Evolutionary conservation across 495 filamentous ascomycete species (phyloP).

Genomic region (Sphaerosporella brunnea): DNA sequence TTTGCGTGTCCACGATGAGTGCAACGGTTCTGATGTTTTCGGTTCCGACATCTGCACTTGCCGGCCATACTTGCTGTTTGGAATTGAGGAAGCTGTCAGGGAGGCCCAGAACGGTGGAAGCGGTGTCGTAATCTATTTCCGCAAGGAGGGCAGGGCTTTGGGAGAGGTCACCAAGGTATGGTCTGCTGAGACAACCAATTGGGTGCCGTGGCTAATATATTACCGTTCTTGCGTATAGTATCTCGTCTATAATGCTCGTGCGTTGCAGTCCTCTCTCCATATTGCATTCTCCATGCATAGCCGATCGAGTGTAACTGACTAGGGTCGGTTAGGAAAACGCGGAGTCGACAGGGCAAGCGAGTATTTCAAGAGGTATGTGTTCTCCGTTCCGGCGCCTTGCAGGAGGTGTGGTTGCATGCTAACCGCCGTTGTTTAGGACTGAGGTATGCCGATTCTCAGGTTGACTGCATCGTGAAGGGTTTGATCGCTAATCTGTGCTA

Average conservation of each 20-base stretch:
- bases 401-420: neutral
- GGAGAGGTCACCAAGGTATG: slow-evolving; percentile 90
- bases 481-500: neutral
- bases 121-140: slow-evolving; percentile 97
- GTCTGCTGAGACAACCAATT: slow-evolving; percentile 3
- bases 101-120: slow-evolving; percentile 89
- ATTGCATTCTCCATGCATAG: slow-evolving; percentile 7
- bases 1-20: slow-evolving; percentile 89
- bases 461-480: neutral
- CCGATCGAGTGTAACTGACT: slow-evolving; percentile 7
- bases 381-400: neutral
- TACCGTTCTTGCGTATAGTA: slow-evolving; percentile 31
- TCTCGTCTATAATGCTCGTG: slow-evolving; percentile 86
- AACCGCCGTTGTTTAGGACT: neutral
- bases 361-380: slow-evolving; percentile 60
- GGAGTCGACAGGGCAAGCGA: slow-evolving; percentile 81
- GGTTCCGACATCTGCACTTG: slow-evolving; percentile 98
- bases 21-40: slow-evolving; percentile 96
- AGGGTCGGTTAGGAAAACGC: slow-evolving; percentile 34
- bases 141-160: slow-evolving; percentile 85
- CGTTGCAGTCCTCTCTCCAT: slow-evolving; percentile 21
- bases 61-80: slow-evolving; percentile 89
- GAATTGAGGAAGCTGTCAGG: slow-evolving; percentile 89
- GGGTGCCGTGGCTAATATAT: slow-evolving; percentile 19
- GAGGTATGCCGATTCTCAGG: neutral